Evolutionary conservation across 2,329 filamentous ascomycete species (phyloP).

Genomic region (Drechslerella dactyloides): DNA sequence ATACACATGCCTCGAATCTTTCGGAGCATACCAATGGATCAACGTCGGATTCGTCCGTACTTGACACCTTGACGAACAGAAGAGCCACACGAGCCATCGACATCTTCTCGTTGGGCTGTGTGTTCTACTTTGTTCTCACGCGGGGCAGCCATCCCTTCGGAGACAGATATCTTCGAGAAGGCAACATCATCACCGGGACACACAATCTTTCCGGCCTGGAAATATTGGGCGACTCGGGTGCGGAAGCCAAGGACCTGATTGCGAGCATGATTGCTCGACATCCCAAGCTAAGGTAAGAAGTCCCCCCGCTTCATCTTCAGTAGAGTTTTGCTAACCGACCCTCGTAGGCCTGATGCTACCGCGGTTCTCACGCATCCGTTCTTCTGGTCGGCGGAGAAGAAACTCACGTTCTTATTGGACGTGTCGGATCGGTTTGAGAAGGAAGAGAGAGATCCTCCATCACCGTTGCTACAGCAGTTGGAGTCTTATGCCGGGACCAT

Average conservation of each 20-base stretch:
- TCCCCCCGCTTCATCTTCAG: not conserved
- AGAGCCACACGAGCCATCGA: constrained; percentile 95
- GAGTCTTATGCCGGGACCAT: constrained; percentile 64
- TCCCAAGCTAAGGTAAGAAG: constrained; percentile 65
- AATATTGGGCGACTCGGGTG: constrained; percentile 79
- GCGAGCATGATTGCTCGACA: constrained; percentile 75
- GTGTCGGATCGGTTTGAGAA: constrained; percentile 97
- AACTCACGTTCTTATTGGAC: constrained; percentile 90
- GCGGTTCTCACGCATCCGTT: constrained; percentile 92
- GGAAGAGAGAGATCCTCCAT: constrained; percentile 62
- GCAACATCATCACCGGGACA: constrained; percentile 92
- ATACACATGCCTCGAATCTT: constrained; percentile 56
- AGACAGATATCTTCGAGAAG: constrained; percentile 91
- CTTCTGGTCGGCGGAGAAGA: constrained; percentile 91
- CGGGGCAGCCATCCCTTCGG: constrained; percentile 91
- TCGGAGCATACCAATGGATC: constrained; percentile 59
- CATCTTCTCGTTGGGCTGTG: constrained; percentile 93
- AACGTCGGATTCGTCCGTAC: constrained; percentile 66
- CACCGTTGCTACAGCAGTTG: constrained; percentile 68
- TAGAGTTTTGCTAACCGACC: not conserved
- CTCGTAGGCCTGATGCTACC: constrained; percentile 68
- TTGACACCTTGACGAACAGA: constrained; percentile 67
- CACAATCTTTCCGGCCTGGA: constrained; percentile 75
- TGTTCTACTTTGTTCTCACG: constrained; percentile 99
- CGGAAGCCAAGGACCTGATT: constrained; percentile 87